A percentile compares a stretch with the other conserved stretches of the same genome.
Evolutionary conservation across 768 basidiomycete species (phyloP).

Genomic region (Cubamyces sp.): DNA sequence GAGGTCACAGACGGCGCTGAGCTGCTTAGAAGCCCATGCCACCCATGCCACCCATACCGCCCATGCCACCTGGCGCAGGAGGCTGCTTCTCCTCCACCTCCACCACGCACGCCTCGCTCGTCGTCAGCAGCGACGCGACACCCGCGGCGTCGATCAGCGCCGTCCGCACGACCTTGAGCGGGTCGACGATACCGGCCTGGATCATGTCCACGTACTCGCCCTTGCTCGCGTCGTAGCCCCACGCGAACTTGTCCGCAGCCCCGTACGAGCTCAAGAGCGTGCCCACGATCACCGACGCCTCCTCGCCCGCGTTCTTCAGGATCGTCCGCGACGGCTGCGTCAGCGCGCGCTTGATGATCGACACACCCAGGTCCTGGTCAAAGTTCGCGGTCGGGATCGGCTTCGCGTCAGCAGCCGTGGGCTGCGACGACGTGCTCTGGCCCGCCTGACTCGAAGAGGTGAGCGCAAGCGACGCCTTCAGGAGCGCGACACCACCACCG

Average conservation of each 20-base stretch:
- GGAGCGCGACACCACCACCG: conserved; percentile 91
- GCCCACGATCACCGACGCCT: conserved; percentile 91
- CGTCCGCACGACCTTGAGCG: conserved; percentile 93
- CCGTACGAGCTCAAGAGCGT: conserved; percentile 75
- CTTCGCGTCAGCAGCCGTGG: conserved; percentile 59
- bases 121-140: conserved; percentile 92
- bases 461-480: conserved; percentile 81
- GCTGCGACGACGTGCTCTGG: conserved; percentile 25
- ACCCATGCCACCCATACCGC: conserved; percentile 48
- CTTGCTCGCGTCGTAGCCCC: conserved; percentile 91
- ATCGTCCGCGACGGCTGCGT: conserved; percentile 86
- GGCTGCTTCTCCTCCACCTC: conserved; percentile 85
- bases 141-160: conserved; percentile 91
- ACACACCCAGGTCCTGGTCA: conserved; percentile 94
- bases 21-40: conserved; percentile 20
- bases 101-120: conserved; percentile 90
- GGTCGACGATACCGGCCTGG: conserved; percentile 91
- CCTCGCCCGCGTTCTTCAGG: conserved; percentile 92
- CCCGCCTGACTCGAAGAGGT: conserved; percentile 45
- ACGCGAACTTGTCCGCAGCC: conserved; percentile 73
- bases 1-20: neutral
- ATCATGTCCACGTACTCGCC: conserved; percentile 97
- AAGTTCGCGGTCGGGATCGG: conserved; percentile 87
- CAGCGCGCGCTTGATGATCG: conserved; percentile 88
- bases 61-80: conserved; percentile 58